Evolutionary conservation across 2,329 filamentous ascomycete species (phyloP).

Genomic region (Cladosporium sphaerospermum): DNA sequence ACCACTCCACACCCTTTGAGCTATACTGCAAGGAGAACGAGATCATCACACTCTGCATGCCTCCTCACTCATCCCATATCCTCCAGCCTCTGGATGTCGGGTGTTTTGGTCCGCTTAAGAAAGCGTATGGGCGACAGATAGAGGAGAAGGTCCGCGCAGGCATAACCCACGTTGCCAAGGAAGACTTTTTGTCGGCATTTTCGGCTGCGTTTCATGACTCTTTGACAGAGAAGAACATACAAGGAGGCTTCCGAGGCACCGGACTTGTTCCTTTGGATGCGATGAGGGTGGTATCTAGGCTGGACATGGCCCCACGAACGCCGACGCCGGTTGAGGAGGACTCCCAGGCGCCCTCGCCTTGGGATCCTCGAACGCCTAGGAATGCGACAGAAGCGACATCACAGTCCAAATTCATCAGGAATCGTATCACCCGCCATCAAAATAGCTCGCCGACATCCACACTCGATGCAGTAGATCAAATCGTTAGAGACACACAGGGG

Average conservation of each 20-base stretch:
- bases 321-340: not conserved
- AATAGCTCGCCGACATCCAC: not conserved
- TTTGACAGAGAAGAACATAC: not conserved
- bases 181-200: not conserved
- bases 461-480: not conserved
- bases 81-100: conserved; percentile 13
- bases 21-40: conserved; percentile 7
- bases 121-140: not conserved
- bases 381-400: not conserved
- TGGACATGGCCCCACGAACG: not conserved
- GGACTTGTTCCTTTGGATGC: not conserved
- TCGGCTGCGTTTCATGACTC: not conserved
- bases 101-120: conserved; percentile 12
- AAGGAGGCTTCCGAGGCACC: not conserved
- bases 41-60: conserved; percentile 19
- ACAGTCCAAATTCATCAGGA: not conserved
- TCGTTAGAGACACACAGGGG: not conserved
- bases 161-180: not conserved
- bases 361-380: not conserved
- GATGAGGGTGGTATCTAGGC: not conserved
- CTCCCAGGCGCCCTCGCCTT: not conserved
- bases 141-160: not conserved
- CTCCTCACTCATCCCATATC: conserved; percentile 13
- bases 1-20: not conserved
- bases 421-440: not conserved